Conservation (phyloP, 192 early-diverging fungal species). For the Backusella circina region DNA sequence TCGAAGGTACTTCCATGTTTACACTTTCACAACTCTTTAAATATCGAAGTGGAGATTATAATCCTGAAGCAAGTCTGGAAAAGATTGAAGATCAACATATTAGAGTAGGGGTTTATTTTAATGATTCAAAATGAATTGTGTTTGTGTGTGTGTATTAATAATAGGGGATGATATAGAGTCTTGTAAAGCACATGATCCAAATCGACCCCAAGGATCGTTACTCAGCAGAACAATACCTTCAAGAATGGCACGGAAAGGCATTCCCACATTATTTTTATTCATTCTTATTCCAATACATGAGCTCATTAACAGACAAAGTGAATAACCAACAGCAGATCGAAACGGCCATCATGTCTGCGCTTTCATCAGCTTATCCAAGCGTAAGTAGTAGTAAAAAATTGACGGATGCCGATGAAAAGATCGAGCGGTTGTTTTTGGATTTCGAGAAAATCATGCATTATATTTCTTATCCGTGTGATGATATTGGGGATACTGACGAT, state of each 20-base stretch:
- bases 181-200: constrained; percentile 89
- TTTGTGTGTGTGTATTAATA: neutral
- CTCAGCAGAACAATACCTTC: constrained; percentile 74
- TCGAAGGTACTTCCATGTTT: constrained; percentile 92
- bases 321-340: constrained; percentile 1
- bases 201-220: constrained; percentile 71
- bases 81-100: constrained; percentile 84
- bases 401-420: constrained; percentile 70
- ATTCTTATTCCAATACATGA: constrained; percentile 71
- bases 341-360: constrained; percentile 4
- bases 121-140: too few relatives aligned
- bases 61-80: constrained; percentile 62
- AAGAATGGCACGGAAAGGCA: constrained; percentile 71
- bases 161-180: constrained; percentile 12
- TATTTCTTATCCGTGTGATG: constrained; percentile 39
- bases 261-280: constrained; percentile 75
- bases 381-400: constrained; percentile 3
- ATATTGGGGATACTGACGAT: neutral
- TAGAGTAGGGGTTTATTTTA: constrained; percentile 38
- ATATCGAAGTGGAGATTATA: constrained; percentile 79
- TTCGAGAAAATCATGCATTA: constrained; percentile 65
- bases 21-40: constrained; percentile 88
- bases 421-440: constrained; percentile 70
- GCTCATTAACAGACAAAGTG: constrained; percentile 52
- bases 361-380: constrained; percentile 16